Conservation (phyloP, 2,329 filamentous ascomycete genomes). For the Aspergillus nomiae region DNA sequence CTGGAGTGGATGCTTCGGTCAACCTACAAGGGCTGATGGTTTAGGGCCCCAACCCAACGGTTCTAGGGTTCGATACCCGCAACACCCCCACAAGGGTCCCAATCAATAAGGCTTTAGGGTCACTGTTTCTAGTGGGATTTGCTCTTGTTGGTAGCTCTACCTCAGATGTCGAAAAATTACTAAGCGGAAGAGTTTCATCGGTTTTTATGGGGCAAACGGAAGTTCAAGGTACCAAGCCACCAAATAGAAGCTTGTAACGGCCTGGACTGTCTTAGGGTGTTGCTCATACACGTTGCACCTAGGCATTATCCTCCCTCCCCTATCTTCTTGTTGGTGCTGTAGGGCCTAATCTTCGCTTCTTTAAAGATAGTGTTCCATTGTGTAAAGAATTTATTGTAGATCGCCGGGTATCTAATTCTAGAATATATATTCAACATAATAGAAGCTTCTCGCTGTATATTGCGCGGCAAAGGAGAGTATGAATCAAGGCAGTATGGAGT, state of each 20-base stretch:
- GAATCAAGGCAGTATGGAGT: background rate
- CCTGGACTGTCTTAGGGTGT: background rate
- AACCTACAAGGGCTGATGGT: background rate
- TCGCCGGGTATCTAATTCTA: background rate
- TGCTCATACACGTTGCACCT: no score
- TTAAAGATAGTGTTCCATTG: background rate
- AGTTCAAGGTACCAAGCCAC: background rate
- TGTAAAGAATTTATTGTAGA: background rate
- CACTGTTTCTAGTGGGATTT: background rate
- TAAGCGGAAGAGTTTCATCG: background rate
- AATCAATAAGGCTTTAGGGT: background rate
- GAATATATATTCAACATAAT: background rate
- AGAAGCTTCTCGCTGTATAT: background rate
- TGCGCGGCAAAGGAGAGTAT: background rate
- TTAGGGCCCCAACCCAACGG: background rate
- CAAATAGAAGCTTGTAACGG: background rate
- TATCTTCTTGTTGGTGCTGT: background rate
- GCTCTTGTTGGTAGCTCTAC: background rate
- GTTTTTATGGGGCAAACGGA: background rate
- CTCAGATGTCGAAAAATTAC: background rate
- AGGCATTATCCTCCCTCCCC: no score
- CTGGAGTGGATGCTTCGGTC: background rate
- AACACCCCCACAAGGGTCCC: background rate
- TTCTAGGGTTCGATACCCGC: background rate
- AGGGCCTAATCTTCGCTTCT: no score